Base-by-base conservation (phyloP, 352 stramenopile species). In the Aphanomyces cochlioides region DNA sequence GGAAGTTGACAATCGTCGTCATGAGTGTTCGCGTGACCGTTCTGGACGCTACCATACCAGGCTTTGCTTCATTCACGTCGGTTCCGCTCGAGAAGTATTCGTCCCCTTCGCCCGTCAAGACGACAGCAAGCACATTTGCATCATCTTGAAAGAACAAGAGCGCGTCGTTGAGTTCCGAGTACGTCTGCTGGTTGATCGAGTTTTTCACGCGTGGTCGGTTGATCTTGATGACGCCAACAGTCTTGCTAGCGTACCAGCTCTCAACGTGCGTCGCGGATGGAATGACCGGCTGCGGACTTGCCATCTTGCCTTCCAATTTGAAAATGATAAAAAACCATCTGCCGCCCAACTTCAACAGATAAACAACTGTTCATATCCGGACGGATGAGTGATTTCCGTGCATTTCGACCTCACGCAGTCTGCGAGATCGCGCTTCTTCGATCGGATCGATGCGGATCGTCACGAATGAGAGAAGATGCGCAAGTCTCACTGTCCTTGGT, bases 61-160 rank as follows among this genome's bases (percentile, higher is more conserved):
- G 28, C 8, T 56, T 36, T 10, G 15, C 17, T n/a, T 47, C 43
- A 7, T 19, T 67, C 43, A 96, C 75, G 75, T 97, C 88, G 15
- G 88, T 89, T 53, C 91, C 92, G 67, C 86, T 95, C 37, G 88
- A 93, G 72, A 98, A 98, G 75, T 96, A 98, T n/a, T 61, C 54
- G 58, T 95, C 80, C 34, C 92, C 93, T 45, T 85, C 75, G 57
- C 92, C 92, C 28, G 93, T 97, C 69, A 98, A 78, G 57, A 98
- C 81, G 47, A 98, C 79, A 37, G 80, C 88, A 19, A 92, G 77
- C 15, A 98, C 79, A 13, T 75, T 72, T 7, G 77, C 69, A 76
- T 97, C 80, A 3, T 69, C 75, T 48, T 86, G 82, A 59, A 83
- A 88, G 66, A 80, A 75, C n/a, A 87, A 64, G 54, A 98, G 77